A percentile compares a stretch with the other conserved stretches of the same genome.
phyloP scores from a whole-genome alignment of 1,284 basidiomycete species.

The Malassezia yamatoensis region DNA sequence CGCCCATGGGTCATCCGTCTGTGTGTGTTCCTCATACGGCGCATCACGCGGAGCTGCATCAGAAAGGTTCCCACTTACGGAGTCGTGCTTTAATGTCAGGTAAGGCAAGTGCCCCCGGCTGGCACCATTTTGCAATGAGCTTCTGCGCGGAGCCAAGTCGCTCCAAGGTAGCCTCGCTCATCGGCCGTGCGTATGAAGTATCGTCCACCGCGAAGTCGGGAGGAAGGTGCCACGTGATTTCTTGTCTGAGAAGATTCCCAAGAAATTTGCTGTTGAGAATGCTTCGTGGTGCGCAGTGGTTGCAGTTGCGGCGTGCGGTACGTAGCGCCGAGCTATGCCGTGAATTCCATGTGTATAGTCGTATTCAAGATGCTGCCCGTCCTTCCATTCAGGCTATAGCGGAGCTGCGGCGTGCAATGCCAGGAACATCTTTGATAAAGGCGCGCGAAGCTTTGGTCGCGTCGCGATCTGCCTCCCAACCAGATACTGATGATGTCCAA shows the following conservation, averaged over 20 bases:
- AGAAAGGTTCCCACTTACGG: slow-evolving; percentile 6
- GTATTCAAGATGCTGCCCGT: background rate
- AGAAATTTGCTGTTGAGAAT: background rate
- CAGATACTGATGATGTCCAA: slow-evolving; percentile 60
- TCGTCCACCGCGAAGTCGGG: background rate
- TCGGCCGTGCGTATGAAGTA: background rate
- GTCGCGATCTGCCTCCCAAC: slow-evolving; percentile 42
- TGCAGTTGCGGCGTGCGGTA: background rate
- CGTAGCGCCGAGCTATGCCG: background rate
- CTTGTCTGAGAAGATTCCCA: too few species aligned
- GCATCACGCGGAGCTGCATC: slow-evolving; percentile 30
- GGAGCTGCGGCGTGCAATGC: slow-evolving; percentile 67
- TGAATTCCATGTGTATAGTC: background rate
- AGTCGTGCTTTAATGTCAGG: slow-evolving; percentile 17
- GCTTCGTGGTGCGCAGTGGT: background rate
- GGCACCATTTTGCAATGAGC: slow-evolving; percentile 14
- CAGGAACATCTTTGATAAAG: slow-evolving; percentile 65
- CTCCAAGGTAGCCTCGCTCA: slow-evolving; percentile 12
- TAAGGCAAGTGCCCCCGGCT: slow-evolving; percentile 17
- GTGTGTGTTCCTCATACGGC: slow-evolving; percentile 32
- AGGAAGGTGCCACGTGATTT: background rate
- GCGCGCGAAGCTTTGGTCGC: slow-evolving; percentile 75
- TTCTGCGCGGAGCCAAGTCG: slow-evolving; percentile 14
- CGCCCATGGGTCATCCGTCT: slow-evolving; percentile 30
- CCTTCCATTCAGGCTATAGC: slow-evolving; percentile 65